Base-by-base conservation (phyloP, 148 eudicot genomes). In the Drosera capensis region DNA sequence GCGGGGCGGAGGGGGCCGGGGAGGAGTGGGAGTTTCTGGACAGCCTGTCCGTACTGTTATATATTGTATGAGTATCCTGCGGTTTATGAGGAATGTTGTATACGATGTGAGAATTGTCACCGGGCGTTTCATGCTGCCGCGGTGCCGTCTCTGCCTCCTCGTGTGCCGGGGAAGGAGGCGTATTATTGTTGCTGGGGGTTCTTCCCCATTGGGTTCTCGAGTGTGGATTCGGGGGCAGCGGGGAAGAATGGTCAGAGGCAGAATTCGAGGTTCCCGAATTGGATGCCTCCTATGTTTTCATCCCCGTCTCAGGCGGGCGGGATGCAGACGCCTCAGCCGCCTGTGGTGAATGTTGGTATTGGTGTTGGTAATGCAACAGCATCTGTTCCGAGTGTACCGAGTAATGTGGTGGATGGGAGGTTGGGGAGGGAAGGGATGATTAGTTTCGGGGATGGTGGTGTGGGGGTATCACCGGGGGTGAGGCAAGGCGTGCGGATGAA, bases 181-280 rank as follows among this genome's bases (percentile, higher is more conserved):
- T 85, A 85, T 55, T 79, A 74, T 46, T 92, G 99, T 40, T 85
- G 93, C 19, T 92, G 88, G 88, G 93, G 90, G 0, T 76, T 85
- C 45, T 85, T 85, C 6, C 95, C 99, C 1, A 48, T 92, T 23
- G 90, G 90, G 23, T 85, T 82, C 54, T 55, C 67, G 12, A 17
- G 40, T 2, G 59, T 51, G 7, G 55, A 54, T 14, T 49, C 54
- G 13, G 30, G 34, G 5, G 23, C 45, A 20, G 58, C 56, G 20
- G 43, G 30, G 23, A 18, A n/a, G 6, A 28, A 28, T 28, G 9
- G 9, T 28, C 9, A 56, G 24, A 54, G 59, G 7, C 58, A 25
- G 52, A 61, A 46, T 51, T 51, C 59, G 43, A 67, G 59, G 24
- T 65, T 70, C 37, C 75, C 75, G 9, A 65, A 56, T 49, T 70